phyloP scores from a whole-genome alignment of 1,139 yeast genomes.

The Taphrina pruni region DNA sequence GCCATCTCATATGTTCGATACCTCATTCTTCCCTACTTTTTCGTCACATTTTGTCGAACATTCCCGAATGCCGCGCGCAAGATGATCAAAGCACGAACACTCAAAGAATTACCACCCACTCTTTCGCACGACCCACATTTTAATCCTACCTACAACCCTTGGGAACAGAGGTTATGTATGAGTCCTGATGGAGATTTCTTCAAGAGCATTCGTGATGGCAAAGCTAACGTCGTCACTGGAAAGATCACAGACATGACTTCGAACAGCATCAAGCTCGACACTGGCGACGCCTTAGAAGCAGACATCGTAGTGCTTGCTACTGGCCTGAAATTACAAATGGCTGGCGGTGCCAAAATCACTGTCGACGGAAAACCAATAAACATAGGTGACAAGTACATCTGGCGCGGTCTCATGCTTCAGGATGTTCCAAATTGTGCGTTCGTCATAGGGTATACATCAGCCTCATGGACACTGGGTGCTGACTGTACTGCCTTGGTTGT shows the following conservation, averaged over 20 bases:
- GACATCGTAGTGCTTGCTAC: constrained; percentile 58
- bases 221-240: constrained; percentile 54
- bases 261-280: constrained; percentile 54
- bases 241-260: constrained; percentile 52
- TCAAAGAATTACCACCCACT: constrained; percentile 18
- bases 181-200: constrained; percentile 58
- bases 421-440: constrained; percentile 28
- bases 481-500: constrained; percentile 38
- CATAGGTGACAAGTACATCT: constrained; percentile 28
- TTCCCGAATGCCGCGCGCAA: constrained; percentile 55
- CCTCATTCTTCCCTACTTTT: constrained; percentile 54
- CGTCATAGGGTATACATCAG: constrained; percentile 30
- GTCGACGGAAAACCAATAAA: constrained; percentile 22
- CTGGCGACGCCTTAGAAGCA: constrained; percentile 53
- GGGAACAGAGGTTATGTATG: constrained; percentile 44
- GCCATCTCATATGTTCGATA: constrained; percentile 20
- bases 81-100: constrained; percentile 48
- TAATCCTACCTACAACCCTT: constrained; percentile 32
- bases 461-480: constrained; percentile 38
- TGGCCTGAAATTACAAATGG: constrained; percentile 49
- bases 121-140: constrained; percentile 35
- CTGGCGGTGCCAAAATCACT: constrained; percentile 28
- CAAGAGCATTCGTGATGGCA: constrained; percentile 54
- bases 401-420: constrained; percentile 36
- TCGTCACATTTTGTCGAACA: constrained; percentile 49